Base-by-base conservation (phyloP, 2,329 filamentous ascomycete species). In the Metarhizium humberi region DNA sequence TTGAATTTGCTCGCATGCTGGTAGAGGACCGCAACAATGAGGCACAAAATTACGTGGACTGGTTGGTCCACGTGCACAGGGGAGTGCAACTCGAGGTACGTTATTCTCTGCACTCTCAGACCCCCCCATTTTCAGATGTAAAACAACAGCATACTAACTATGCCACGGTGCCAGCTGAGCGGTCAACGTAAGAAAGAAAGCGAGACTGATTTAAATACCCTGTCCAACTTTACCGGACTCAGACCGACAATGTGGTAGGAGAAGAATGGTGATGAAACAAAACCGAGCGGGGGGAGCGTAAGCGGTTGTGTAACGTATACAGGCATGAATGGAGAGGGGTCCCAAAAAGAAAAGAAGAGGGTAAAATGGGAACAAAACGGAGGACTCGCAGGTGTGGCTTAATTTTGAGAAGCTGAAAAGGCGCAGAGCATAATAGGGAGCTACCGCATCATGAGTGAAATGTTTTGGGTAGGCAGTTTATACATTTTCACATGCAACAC, bases 21-120 rank as follows among this genome's bases (percentile, higher is more conserved):
- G 85, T 96, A 36, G 94, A 99, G 73, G 94, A 99, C 67, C 82
- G 94, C 61, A 97, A 97, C 70, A 96, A 96, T 62, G 94, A 99
- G 74, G 94, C 94, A 40, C 92, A 95, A 73, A 95, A 89, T 68
- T 99, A 97, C 71, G 94, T 97, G 38, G 94, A 99, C 73, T 99
- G 94, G 94, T 78, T 99, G 65, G 94, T 99, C 56, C 89, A 96
- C 71, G 80, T 97, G 59, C 94, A 99, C 73, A 87, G 92, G 64
- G 86, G 88, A 62, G 94, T 99, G 60, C 92, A 96, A 68, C 77
- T 96, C 60, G 94, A 99, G 80, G 84, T 87, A 70, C 72, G 80
- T 72, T 34, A 8, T 32, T 14, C 25, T 55, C 38, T 29, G 25
- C 49, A 51, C 10, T 47, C 52, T 55, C 52, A 25, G 25, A 25